Conservation (phyloP, 2,329 filamentous ascomycete genomes). For the Pseudocercospora musae region DNA sequence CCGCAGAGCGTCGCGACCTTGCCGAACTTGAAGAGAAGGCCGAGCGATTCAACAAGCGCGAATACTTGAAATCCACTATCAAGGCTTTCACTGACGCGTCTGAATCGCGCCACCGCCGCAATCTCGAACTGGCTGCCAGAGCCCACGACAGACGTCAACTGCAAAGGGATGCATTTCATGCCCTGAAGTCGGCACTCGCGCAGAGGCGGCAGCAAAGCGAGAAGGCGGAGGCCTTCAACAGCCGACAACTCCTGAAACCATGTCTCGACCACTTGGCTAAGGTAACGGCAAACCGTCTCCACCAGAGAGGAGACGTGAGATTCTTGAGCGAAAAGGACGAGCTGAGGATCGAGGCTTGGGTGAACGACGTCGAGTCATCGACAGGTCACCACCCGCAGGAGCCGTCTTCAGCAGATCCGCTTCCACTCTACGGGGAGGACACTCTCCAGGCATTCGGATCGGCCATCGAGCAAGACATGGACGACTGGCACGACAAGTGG, state of each 20-base stretch:
- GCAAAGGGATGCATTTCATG: background rate
- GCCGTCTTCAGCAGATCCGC: background rate
- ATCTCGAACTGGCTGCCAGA: background rate
- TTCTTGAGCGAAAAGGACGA: background rate
- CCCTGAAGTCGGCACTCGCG: background rate
- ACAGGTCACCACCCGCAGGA: background rate
- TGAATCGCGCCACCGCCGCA: background rate
- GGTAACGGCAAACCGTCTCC: background rate
- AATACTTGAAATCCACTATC: background rate
- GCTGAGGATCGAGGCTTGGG: background rate
- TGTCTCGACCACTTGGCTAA: background rate
- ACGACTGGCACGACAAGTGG: background rate
- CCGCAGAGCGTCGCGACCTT: background rate
- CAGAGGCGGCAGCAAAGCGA: background rate
- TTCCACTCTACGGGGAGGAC: background rate
- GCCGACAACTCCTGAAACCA: background rate
- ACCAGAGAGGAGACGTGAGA: background rate
- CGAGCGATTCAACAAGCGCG: background rate
- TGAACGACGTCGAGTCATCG: background rate
- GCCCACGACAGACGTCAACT: background rate
- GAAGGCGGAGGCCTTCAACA: background rate
- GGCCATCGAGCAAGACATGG: background rate
- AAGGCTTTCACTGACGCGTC: background rate
- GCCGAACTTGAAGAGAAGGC: background rate
- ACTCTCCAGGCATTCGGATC: background rate